Evolutionary conservation across 2,329 filamentous ascomycete genomes (phyloP), one percentile per base, ranked within the genome.

Genomic region (Calycina herbarum): DNA sequence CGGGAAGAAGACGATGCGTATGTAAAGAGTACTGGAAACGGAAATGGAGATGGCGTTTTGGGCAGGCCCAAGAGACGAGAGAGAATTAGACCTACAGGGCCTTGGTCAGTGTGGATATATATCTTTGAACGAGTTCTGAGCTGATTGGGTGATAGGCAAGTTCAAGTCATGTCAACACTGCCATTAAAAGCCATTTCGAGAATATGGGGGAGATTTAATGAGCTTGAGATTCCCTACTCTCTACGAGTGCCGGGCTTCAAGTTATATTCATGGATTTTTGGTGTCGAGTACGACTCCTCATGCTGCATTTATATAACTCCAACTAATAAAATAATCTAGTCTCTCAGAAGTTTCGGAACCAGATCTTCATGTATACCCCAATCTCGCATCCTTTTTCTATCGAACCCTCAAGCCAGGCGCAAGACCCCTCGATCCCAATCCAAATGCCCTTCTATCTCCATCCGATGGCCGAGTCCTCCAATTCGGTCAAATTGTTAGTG

Each of bases 381-480:
- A 99, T 76, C 87, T 99, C 51, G 93, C 94, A 5, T 88, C 94
- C 66, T 99, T 99, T 83, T 99, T 99, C 82, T 99, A 98, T 78
- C 92, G 95, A 68, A 93, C 89, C 1, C 83, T 99, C 67, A 98
- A 97, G 77, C 93, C 94, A 5, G 94, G 94, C 40, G 87, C 85
- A 13, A 89, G 95, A 31, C 94, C 94, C 1, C 83, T 99, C 15
- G 93, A 98, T 74, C 87, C 92, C 1, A 88, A 94, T 71, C 85
- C 86, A 1, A 89, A 91, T 74, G 91, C 93, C 10, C 80, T 99
- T 5, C 81, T 98, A 7, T 95, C 93, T 0, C 96, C 95, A 0
- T 88, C 95, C 5, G 95, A 99, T 77, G 95, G 95, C 58, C 90
- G 91, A 69, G 85, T 99, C 57, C 85, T 99, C 31, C 94, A 98